Base-by-base conservation (phyloP, 2,329 filamentous ascomycete genomes). In the Eurotiales sp. region DNA sequence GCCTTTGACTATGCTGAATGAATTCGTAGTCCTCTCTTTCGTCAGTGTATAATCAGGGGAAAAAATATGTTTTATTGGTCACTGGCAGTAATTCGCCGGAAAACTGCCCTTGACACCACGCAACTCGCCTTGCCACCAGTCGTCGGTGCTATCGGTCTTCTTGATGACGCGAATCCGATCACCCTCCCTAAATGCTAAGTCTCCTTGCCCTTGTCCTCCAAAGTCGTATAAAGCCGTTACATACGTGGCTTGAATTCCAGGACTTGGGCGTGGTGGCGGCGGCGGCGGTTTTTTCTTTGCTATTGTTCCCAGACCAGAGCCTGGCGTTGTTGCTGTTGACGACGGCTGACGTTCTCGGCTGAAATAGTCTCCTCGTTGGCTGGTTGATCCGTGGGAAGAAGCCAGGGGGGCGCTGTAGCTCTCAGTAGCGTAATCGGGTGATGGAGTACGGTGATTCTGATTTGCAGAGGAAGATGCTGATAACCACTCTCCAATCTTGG, bases 101-200 rank as follows among this genome's bases (percentile, higher is more conserved):
- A 95, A 95, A 58, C 76, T 84, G 3, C 89, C 89, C 63, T 77
- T 79, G 22, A 75, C 67, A 0, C 88, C 88, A 36, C 76, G 75
- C 12, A 91, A 57, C 67, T 93, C 88, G 11, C 89, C 89, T 55
- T 88, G 81, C 89, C 89, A 95, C 88, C 89, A 95, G 64, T 93
- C 89, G 69, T 93, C 86, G 19, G 83, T 85, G 55, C 85, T 90
- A 6, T 82, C 80, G 2, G 89, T 93, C 73, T 86, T 89, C 72
- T 88, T 88, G 27, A 90, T 64, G 3, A 95, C 84, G 41, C 78
- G 81, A 59, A 95, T 95, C 45, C 80, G 77, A 61, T 93, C 89
- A 2, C 88, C 89, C 66, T 91, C 86, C 25, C 76, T 76, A 64
- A 95, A 95, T 2, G 78, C 78, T 46, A 95, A 65, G 65, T 95